Conservation (phyloP, 31 red algal genomes). For the Odonthalia washingtoniensis region DNA sequence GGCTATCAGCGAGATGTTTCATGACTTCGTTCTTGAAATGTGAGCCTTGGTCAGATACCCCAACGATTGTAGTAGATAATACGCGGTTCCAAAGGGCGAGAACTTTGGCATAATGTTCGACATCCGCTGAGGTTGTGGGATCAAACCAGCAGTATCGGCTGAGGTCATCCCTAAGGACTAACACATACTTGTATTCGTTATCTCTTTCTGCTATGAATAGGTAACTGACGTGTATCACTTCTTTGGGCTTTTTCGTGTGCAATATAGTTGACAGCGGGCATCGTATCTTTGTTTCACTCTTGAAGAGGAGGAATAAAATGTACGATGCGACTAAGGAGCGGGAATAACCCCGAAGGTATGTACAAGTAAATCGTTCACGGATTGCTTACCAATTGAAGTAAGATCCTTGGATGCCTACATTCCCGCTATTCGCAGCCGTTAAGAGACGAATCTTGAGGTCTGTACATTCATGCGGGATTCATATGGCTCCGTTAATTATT, state of each 20-base stretch:
- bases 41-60: constrained; percentile 52
- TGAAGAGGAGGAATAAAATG: constrained; percentile 6
- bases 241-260: constrained; percentile 25
- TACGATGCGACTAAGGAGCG: constrained; percentile 38
- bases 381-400: constrained; percentile 28
- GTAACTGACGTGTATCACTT: constrained; percentile 53
- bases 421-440: constrained; percentile 31
- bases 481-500: constrained; percentile 27
- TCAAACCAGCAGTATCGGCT: constrained; percentile 55
- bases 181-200: constrained; percentile 32
- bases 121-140: constrained; percentile 12
- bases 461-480: constrained; percentile 22
- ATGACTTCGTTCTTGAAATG: too few species aligned
- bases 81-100: constrained; percentile 32
- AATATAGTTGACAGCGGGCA: constrained; percentile 42
- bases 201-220: constrained; percentile 44
- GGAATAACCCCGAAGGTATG: too few species aligned
- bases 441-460: constrained; percentile 50
- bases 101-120: neutral
- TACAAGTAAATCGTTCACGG: constrained; percentile 18
- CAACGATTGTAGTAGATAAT: constrained; percentile 14
- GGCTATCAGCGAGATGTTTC: neutral
- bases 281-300: constrained; percentile 45
- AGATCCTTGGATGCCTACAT: constrained; percentile 22
- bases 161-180: constrained; percentile 42